Conservation (phyloP, 805 yeast genomes). For the Wickerhamiella kurtzmanii region DNA sequence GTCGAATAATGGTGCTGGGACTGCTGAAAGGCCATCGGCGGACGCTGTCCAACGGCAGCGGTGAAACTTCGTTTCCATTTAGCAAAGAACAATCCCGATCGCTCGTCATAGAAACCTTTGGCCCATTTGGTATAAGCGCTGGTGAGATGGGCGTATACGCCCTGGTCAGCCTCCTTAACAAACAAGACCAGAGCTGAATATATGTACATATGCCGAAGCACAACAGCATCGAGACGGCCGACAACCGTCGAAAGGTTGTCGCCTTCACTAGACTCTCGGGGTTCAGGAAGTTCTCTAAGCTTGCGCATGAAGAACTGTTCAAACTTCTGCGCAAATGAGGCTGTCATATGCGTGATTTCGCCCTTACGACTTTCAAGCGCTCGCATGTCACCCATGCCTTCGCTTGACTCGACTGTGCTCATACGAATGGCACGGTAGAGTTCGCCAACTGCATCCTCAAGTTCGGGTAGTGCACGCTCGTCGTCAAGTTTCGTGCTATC, state of each 20-base stretch:
- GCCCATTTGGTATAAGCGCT: slow-evolving; percentile 30
- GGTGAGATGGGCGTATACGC: slow-evolving; percentile 34
- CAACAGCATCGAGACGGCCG: slow-evolving; percentile 15
- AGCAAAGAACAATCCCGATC: slow-evolving; percentile 23
- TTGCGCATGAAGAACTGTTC: slow-evolving; percentile 31
- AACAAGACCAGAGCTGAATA: slow-evolving; percentile 41
- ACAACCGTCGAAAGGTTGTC: slow-evolving; percentile 7
- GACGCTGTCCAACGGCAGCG: slow-evolving; percentile 2
- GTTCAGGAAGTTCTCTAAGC: slow-evolving; percentile 23
- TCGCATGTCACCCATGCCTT: slow-evolving; percentile 36
- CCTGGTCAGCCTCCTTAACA: slow-evolving; percentile 42
- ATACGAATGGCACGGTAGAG: slow-evolving; percentile 54
- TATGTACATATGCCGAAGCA: slow-evolving; percentile 22
- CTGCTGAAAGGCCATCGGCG: slow-evolving; percentile 3
- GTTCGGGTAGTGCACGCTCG: slow-evolving; percentile 28
- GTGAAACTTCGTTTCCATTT: slow-evolving; percentile 20
- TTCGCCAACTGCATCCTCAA: slow-evolving; percentile 44
- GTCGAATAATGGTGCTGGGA: slow-evolving; percentile 3
- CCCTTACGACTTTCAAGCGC: slow-evolving; percentile 56
- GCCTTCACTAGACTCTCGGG: slow-evolving; percentile 16
- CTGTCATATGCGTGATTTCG: slow-evolving; percentile 44
- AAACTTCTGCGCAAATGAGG: slow-evolving; percentile 37
- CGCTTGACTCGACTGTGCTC: slow-evolving; percentile 28
- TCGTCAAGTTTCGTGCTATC: slow-evolving; percentile 38
- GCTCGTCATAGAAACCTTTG: slow-evolving; percentile 26